Conservation (phyloP, 1,284 basidiomycete species). For the Rhodotorula sp. region DNA sequence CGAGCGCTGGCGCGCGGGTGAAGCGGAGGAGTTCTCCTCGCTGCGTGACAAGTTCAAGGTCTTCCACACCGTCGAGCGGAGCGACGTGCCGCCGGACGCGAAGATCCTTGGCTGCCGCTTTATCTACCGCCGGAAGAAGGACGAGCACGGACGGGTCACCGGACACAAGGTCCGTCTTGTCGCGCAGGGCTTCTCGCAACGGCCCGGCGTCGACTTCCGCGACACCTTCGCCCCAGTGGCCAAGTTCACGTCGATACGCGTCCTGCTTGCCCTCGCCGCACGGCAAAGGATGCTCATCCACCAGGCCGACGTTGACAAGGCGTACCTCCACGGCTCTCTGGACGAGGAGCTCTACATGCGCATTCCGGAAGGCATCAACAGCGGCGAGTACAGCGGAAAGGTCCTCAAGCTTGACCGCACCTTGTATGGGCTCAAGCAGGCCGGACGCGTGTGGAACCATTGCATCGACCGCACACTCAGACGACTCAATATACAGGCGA, state of each 20-base stretch:
- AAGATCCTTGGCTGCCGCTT: conserved; percentile 48
- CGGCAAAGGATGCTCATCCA: conserved; percentile 48
- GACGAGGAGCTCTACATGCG: conserved; percentile 53
- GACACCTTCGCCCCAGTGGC: conserved; percentile 54
- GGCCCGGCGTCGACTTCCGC: conserved; percentile 52
- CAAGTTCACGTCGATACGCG: no score
- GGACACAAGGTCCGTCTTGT: conserved; percentile 53
- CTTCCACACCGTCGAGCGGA: background rate
- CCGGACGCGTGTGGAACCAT: no score
- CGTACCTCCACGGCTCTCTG: conserved; percentile 54
- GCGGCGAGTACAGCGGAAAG: background rate
- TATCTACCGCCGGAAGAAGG: conserved; percentile 51
- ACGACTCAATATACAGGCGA: no score
- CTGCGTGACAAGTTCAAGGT: background rate
- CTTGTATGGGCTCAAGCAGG: no score
- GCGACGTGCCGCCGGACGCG: conserved; percentile 34
- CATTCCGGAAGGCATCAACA: conserved; percentile 45
- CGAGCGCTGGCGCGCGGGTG: background rate
- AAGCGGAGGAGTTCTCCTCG: background rate
- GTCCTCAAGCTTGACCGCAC: conserved; percentile 34
- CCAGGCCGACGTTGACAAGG: conserved; percentile 53
- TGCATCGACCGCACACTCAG: no score
- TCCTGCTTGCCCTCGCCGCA: conserved; percentile 52
- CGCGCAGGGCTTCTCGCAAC: conserved; percentile 54
- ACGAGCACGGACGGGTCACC: conserved; percentile 46